phyloP scores from a whole-genome alignment of 2,329 filamentous ascomycete species.

The Aspergillus sp. region DNA sequence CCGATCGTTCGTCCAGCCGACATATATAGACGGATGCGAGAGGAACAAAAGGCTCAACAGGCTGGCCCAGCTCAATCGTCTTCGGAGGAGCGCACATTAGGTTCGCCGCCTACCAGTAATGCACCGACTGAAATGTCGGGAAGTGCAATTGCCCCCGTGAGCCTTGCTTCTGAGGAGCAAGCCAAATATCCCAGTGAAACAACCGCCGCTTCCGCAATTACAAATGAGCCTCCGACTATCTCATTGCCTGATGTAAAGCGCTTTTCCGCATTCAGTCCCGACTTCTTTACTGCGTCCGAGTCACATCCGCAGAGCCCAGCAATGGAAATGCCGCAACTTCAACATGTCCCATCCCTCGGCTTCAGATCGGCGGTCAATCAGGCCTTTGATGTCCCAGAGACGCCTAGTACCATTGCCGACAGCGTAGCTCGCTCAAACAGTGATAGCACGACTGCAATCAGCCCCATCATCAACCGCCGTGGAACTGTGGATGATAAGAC shows the following conservation, averaged over 20 bases:
- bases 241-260: constrained; percentile 49
- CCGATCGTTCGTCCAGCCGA: constrained; percentile 75
- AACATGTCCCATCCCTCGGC: constrained; percentile 59
- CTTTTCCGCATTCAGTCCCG: constrained; percentile 45
- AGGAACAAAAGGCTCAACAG: constrained; percentile 60
- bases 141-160: constrained; percentile 12
- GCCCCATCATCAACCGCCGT: constrained; percentile 63
- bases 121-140: neutral
- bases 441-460: constrained; percentile 65
- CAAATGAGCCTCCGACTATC: constrained; percentile 24
- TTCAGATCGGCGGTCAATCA: constrained; percentile 66
- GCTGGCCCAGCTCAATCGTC: constrained; percentile 29
- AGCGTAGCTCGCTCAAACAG: constrained; percentile 64
- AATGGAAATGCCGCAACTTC: constrained; percentile 39
- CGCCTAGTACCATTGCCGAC: constrained; percentile 57
- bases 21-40: constrained; percentile 73
- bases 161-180: neutral
- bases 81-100: constrained; percentile 1
- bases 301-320: constrained; percentile 20
- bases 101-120: constrained; percentile 3
- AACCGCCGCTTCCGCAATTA: constrained; percentile 1
- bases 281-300: constrained; percentile 29
- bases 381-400: constrained; percentile 65
- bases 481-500: constrained; percentile 49
- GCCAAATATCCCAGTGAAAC: neutral